Evolutionary conservation across 1,139 yeast species (phyloP), one percentile per base, ranked within the genome.

Genomic region (Geotrichum restrictum): DNA sequence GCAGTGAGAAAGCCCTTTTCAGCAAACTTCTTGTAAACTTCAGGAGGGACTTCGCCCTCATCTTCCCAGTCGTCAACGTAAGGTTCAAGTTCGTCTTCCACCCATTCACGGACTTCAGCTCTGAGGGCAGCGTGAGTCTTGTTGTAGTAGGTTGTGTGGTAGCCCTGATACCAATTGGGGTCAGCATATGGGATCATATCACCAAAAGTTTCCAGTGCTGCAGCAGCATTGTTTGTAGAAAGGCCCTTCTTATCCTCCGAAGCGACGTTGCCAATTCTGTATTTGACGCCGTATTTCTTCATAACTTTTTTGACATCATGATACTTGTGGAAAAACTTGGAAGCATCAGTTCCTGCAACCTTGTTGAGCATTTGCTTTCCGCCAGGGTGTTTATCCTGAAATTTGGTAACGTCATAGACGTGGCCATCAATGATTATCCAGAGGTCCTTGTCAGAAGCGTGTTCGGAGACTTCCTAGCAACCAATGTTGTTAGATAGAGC

Each of bases 331-430:
- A 89, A 93, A 56, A 85, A 77, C 63, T 85, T 86, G 13, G 95
- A 82, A 5, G 95, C 97, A 68, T 93, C 98, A 64, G 82, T 83
- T 21, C 98, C 98, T 7, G 95, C 97, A 62, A 83, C 86, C 56
- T 79, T 78, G 45, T 82, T 69, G 47, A 93, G 80, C 41, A 93
- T 82, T 51, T 78, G 77, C 62, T 79, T 81, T 4, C 98, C 98
- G 58, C 98, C 98, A 2, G 95, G 95, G 72, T 93, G 98, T 69
- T 86, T 95, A 59, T 88, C 93, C 62, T 89, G 76, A 74, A 88
- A 93, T 59, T 77, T 75, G 51, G 95, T 76, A 57, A 88, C 82
- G 70, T 91, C 94, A 72, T 86, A 93, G 39, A 91, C 97, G 63
- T 82, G 81, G 44, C 88, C 95, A 61, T 89, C 83, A 70, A 88